Conservation (phyloP, 2,329 filamentous ascomycete species). For the Ophiosphaerella korrae region DNA sequence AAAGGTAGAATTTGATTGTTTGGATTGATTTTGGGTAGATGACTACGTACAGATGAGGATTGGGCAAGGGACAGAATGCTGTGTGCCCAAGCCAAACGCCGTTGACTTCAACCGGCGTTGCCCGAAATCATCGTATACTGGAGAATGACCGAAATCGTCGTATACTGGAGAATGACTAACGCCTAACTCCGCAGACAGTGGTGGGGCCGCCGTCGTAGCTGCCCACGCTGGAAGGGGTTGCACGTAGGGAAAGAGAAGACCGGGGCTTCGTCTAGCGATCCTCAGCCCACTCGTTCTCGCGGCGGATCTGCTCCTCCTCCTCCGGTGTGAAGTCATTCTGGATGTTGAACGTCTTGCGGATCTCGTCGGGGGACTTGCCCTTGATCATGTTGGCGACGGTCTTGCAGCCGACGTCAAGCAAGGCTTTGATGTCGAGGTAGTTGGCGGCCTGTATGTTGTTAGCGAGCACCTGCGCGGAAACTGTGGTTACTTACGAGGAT, state of each 20-base stretch:
- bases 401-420: slow-evolving; percentile 98
- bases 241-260: slow-evolving; percentile 1
- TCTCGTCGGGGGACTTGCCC: slow-evolving; percentile 99
- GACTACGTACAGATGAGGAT: too few species aligned
- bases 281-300: slow-evolving; percentile 60
- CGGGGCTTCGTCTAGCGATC: slow-evolving; percentile 37
- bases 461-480: slow-evolving; percentile 8
- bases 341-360: slow-evolving; percentile 99
- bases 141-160: too few species aligned
- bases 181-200: too few species aligned
- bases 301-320: slow-evolving; percentile 90
- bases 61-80: not conserved
- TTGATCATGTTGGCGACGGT: slow-evolving; percentile 99
- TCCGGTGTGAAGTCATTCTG: slow-evolving; percentile 99
- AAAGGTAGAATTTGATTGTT: too few species aligned
- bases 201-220: not conserved
- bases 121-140: too few species aligned
- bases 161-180: too few species aligned
- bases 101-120: too few species aligned
- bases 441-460: slow-evolving; percentile 75
- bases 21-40: too few species aligned
- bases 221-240: too few species aligned
- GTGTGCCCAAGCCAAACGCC: not conserved
- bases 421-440: slow-evolving; percentile 98
- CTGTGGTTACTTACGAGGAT: slow-evolving; percentile 71